Base-by-base conservation (phyloP, 805 yeast species). In the Groenewaldozyma salmanticensis region DNA sequence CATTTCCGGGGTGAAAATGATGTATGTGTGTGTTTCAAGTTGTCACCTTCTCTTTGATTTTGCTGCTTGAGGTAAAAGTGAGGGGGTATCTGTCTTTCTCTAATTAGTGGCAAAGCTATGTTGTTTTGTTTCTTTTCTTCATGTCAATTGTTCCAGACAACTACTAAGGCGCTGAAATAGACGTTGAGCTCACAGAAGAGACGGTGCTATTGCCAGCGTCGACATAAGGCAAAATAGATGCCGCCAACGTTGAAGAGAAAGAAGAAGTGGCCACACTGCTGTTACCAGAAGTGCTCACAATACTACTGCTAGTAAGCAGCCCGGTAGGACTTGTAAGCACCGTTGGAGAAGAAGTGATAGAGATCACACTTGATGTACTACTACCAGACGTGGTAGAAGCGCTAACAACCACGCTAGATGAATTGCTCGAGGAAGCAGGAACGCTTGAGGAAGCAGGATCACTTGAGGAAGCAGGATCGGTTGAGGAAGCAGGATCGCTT, bases 311-410 rank as follows among this genome's bases (percentile, higher is more conserved):
- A 4, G 45, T n/a, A 11, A 37, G 19, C 6, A 35, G n/a, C 16
- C 34, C 2, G 38, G 21, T 35, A 27, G 45, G 20, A 7, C 34
- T 35, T n/a, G n/a, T n/a, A n/a, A n/a, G n/a, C n/a, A n/a, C n/a
- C n/a, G n/a, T n/a, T n/a, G n/a, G n/a, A 19, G 42, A 21, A 18
- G 44, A 35, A 31, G 40, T 29, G 29, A 31, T 35, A 9, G 45
- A 32, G 31, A 11, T 20, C 13, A 20, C 46, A 6, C 20, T 19
- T 15, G 34, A 11, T 11, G 38, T 11, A 24, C 17, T 19, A 33
- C 22, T 5, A 5, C 6, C 22, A 33, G 36, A 7, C 9, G 36
- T 17, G 15, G 6, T 22, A 33, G 22, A 9, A 33, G 36, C 19
- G 15, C 11, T n/a, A 27, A 27, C 31, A 27, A n/a, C 3, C 5